phyloP scores from a whole-genome alignment of 352 stramenopile species.

The Globisporangium perplexum region DNA sequence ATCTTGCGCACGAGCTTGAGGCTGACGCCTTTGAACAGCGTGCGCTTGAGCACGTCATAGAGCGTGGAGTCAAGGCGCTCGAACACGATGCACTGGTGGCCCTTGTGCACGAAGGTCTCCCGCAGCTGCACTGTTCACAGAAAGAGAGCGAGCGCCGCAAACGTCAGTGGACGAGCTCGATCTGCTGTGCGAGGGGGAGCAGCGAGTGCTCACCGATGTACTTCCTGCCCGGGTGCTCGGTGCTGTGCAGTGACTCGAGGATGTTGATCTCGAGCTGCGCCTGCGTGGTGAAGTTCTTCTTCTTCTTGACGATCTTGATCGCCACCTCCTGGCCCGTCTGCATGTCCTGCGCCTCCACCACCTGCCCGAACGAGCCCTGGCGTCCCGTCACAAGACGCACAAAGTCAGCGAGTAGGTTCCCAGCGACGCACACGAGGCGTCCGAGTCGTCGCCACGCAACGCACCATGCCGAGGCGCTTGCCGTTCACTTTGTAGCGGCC shows the following conservation, averaged over 20 bases:
- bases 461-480: conserved; percentile 66
- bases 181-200: too few species aligned
- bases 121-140: conserved; percentile 81
- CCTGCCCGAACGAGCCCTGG: conserved; percentile 81
- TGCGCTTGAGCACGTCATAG: conserved; percentile 96
- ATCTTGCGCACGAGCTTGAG: conserved; percentile 96
- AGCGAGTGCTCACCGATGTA: conserved; percentile 83
- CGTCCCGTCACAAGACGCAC: background rate
- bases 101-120: conserved; percentile 94
- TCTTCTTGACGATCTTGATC: conserved; percentile 99
- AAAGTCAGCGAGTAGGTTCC: conserved; percentile 11
- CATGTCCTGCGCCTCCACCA: conserved; percentile 72
- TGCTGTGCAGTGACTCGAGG: conserved; percentile 86
- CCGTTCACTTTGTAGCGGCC: conserved; percentile 68
- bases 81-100: conserved; percentile 98
- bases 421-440: background rate
- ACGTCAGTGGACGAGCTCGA: conserved; percentile 3
- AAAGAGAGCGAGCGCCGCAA: background rate
- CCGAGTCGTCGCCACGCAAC: background rate
- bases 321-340: conserved; percentile 88
- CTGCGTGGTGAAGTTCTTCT: conserved; percentile 95
- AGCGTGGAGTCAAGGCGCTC: conserved; percentile 95
- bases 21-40: conserved; percentile 88
- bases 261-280: conserved; percentile 97
- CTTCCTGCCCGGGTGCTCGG: conserved; percentile 78